Conservation (phyloP, 495 filamentous ascomycete genomes). For the Hyaloscypha bicolor region DNA sequence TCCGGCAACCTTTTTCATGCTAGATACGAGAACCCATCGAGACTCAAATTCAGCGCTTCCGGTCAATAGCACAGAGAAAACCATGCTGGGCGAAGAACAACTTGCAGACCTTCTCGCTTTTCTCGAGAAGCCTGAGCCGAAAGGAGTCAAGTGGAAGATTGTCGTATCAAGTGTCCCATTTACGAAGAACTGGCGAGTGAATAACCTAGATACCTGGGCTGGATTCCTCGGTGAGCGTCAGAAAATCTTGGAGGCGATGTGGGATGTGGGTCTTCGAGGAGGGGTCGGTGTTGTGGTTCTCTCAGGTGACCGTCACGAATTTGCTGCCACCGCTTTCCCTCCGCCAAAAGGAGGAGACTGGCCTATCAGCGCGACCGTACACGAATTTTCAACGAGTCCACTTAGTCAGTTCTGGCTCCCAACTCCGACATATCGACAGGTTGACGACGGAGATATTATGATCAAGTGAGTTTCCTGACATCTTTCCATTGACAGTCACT, state of each 20-base stretch:
- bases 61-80: conserved; percentile 60
- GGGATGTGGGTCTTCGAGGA: conserved; percentile 69
- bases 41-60: conserved; percentile 54
- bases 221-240: conserved; percentile 81
- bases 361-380: conserved; percentile 62
- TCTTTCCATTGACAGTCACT: neutral
- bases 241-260: conserved; percentile 85
- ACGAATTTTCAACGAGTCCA: conserved; percentile 89
- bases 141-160: conserved; percentile 90
- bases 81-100: conserved; percentile 84
- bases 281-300: conserved; percentile 81
- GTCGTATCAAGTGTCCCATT: conserved; percentile 87
- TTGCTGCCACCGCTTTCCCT: conserved; percentile 87
- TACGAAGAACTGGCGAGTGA: conserved; percentile 93
- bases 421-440: conserved; percentile 77
- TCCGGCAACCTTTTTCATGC: conserved; percentile 89
- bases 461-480: conserved; percentile 63
- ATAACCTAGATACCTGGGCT: conserved; percentile 86
- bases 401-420: conserved; percentile 93
- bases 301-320: conserved; percentile 92
- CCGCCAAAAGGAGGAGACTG: conserved; percentile 61
- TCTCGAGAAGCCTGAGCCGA: conserved; percentile 66
- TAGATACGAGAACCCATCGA: conserved; percentile 90
- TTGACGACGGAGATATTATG: conserved; percentile 73
- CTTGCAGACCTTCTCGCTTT: conserved; percentile 77